Evolutionary conservation across 2,329 filamentous ascomycete genomes (phyloP).

Genomic region (Rutstroemia sp.): DNA sequence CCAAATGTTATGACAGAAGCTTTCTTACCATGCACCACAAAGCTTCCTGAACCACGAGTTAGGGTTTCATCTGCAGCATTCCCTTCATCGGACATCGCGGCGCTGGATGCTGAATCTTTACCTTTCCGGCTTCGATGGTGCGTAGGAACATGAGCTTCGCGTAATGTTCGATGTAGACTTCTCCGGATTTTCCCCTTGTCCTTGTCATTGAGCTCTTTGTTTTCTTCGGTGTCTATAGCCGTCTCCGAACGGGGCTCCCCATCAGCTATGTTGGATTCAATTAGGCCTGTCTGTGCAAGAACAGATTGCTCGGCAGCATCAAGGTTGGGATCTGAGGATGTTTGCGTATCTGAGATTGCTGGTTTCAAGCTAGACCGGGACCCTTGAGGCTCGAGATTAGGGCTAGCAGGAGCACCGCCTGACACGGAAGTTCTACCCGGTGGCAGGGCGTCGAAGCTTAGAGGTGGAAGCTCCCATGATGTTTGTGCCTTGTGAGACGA

Average conservation of each 20-base stretch:
- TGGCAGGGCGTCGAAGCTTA: constrained; percentile 31
- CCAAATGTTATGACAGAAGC: constrained; percentile 96
- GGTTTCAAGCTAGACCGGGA: constrained; percentile 30
- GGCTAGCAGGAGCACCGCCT: constrained; percentile 31
- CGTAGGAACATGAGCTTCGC: constrained; percentile 63
- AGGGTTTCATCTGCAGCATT: constrained; percentile 54
- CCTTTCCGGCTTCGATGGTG: constrained; percentile 69
- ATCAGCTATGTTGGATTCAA: constrained; percentile 40
- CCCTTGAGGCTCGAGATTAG: constrained; percentile 25
- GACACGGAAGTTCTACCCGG: constrained; percentile 38
- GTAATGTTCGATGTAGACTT: constrained; percentile 81
- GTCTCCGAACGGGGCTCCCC: constrained; percentile 31
- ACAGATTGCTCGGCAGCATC: constrained; percentile 63
- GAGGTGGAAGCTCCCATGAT: constrained; percentile 37
- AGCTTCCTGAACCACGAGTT: constrained; percentile 74
- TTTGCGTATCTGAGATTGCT: constrained; percentile 24
- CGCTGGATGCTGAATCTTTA: constrained; percentile 61
- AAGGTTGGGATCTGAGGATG: constrained; percentile 28
- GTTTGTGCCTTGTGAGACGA: constrained; percentile 35
- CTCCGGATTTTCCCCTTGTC: constrained; percentile 56
- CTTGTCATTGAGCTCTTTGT: constrained; percentile 25
- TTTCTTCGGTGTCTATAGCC: constrained; percentile 32
- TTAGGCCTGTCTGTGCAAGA: constrained; percentile 58
- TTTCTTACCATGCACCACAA: constrained; percentile 96
- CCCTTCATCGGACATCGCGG: constrained; percentile 38